These are phyloP conservation scores for Phytophthora agathidicida DNA, from an alignment of 352 stramenopile genomes.

Conservation along the genomic window DNA sequence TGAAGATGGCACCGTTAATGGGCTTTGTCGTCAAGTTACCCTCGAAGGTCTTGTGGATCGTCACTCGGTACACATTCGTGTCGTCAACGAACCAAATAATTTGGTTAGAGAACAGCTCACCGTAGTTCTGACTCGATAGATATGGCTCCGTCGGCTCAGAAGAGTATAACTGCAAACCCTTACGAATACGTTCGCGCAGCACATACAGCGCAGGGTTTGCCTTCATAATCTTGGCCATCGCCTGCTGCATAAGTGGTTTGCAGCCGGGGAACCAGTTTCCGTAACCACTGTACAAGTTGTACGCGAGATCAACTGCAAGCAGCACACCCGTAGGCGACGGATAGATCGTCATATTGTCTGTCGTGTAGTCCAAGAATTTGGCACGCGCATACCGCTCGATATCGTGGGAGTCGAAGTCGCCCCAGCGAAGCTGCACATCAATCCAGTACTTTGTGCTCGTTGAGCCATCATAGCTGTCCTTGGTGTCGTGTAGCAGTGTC, in stretches of 20 bases:
- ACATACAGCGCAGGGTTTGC: constrained; percentile 99
- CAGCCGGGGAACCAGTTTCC: constrained; percentile 99
- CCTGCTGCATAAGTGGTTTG: constrained; percentile 99
- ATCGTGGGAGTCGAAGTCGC: constrained; percentile 99
- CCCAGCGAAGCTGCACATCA: constrained; percentile 99
- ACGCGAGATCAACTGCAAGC: constrained; percentile 98
- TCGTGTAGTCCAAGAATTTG: constrained; percentile 99
- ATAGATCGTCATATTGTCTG: constrained; percentile 99
- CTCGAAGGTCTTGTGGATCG: constrained; percentile 99
- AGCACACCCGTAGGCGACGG: constrained; percentile 98
- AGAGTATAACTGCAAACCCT: constrained; percentile 99
- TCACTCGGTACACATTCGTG: constrained; percentile 99
- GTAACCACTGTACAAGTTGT: constrained; percentile 99
- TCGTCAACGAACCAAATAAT: constrained; percentile 99
- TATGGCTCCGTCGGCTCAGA: constrained; percentile 99
- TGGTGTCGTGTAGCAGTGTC: constrained; percentile 91
- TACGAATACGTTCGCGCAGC: constrained; percentile 99
- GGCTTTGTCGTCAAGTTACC: constrained; percentile 99
- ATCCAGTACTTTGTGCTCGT: constrained; percentile 99
- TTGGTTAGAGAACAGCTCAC: constrained; percentile 99
- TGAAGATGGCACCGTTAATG: constrained; percentile 99
- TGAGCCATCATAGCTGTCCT: constrained; percentile 97
- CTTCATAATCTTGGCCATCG: constrained; percentile 99
- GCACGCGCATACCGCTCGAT: constrained; percentile 99
- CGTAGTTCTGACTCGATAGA: constrained; percentile 99